Evolutionary conservation across 257 asterid genomes (phyloP), one percentile per base, ranked within the genome.

Genomic region (Solanum paucissectum): DNA sequence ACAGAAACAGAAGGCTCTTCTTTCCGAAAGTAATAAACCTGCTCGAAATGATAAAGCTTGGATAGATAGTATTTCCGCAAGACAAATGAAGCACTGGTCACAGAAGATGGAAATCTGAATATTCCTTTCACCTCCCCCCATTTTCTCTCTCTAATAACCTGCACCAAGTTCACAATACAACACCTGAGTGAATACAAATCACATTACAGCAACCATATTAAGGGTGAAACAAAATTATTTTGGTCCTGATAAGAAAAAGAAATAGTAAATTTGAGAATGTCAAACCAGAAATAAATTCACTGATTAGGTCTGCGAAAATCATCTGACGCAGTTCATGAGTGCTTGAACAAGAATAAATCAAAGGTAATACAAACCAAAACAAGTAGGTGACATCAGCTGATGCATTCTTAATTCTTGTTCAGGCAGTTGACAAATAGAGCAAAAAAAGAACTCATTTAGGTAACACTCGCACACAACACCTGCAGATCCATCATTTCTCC

Each of bases 21-120:
- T 92, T 93, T 97, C 88, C 96, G 92, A 37, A 94, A 94, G 90
- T 95, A 97, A 90, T 95, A 97, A 83, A 92, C 99, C 93, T 96
- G 99, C 94, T 97, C 99, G 77, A 97, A 97, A 92, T 96, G 98
- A 91, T 95, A 96, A 77, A 97, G 98, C 93, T 90, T 84, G 3
- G 98, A 96, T 33, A 94, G 93, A 89, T 96, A 96, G 89, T 93
- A 93, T 91, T 92, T 96, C 88, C 99, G 92, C 69, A 97, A 91
- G 83, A 94, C 94, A 87, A 96, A 94, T 16, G 99, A 96, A 81
- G 96, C 96, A 88, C 95, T 97, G 62, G 98, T 96, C 84, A 95
- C 91, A 46, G 98, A 92, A 82, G 96, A 90, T 49, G 99, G 98
- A 92, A 97, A 95, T 58, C 88, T 94, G 91, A 97, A 96, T 88